Conservation (phyloP, 2,329 filamentous ascomycete species). For the Aurifilum marmelostoma region DNA sequence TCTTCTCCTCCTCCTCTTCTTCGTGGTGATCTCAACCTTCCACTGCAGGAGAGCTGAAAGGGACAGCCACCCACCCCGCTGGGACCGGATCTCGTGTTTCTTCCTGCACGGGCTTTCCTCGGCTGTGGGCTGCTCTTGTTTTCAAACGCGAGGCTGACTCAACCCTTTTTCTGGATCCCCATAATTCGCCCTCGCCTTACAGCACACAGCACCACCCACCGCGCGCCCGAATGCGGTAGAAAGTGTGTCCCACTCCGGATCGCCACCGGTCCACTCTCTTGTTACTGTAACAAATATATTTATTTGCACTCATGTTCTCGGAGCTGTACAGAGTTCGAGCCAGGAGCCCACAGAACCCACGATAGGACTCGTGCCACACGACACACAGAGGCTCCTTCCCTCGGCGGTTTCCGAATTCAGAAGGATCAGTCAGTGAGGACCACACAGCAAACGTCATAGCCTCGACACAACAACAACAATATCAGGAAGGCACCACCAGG, state of each 20-base stretch:
- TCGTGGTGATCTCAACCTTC: not conserved
- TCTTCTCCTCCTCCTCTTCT: not conserved
- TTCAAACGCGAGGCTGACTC: not conserved
- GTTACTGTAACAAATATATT: not conserved
- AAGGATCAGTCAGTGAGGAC: not conserved
- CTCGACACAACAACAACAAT: conserved; percentile 2
- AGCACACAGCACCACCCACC: conserved; percentile 8
- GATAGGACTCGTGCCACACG: conserved; percentile 15
- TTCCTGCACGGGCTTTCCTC: not conserved
- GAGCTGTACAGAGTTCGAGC: conserved; percentile 5
- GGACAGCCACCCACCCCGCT: not conserved
- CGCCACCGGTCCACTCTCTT: conserved; percentile 6
- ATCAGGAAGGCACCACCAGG: not conserved
- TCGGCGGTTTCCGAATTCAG: conserved; percentile 3
- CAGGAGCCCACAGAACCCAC: conserved; percentile 17
- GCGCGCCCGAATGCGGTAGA: conserved; percentile 17
- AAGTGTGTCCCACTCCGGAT: conserved; percentile 1
- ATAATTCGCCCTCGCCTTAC: not conserved
- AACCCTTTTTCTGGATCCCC: not conserved
- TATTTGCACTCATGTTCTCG: conserved; percentile 21
- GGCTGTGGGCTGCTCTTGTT: not conserved
- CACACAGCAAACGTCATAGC: conserved; percentile 23
- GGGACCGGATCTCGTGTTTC: not conserved
- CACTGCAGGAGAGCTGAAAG: not conserved
- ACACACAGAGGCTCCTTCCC: not conserved